phyloP scores from a whole-genome alignment of 106 monocot genomes.

The Phalaenopsis aphrodite region DNA sequence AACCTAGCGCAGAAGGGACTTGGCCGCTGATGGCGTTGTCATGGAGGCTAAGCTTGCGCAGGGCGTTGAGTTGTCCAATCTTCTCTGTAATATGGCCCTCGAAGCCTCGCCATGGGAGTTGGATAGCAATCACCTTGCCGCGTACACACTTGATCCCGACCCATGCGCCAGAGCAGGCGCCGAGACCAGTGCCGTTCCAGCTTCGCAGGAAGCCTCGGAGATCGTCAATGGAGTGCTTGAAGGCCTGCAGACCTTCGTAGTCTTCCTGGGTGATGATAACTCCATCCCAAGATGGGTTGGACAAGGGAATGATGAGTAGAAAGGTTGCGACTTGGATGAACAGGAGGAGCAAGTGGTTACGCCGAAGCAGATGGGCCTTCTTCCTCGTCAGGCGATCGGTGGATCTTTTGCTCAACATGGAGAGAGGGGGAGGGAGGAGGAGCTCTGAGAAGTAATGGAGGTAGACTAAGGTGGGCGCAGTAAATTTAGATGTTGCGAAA shows the following conservation, averaged over 20 bases:
- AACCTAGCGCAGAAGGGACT: conserved; percentile 49
- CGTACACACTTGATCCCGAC: conserved; percentile 75
- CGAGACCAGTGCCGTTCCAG: conserved; percentile 76
- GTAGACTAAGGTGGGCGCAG: background rate
- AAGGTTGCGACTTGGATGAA: background rate
- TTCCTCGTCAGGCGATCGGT: background rate
- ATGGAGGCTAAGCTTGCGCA: conserved; percentile 77
- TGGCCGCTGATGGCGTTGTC: conserved; percentile 59
- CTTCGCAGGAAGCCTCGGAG: conserved; percentile 38
- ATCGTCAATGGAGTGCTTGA: conserved; percentile 55
- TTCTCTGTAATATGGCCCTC: conserved; percentile 50
- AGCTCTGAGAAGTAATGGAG: background rate
- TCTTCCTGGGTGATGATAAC: conserved; percentile 54
- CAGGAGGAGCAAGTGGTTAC: background rate
- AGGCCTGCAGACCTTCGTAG: conserved; percentile 71
- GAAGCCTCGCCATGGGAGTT: conserved; percentile 64
- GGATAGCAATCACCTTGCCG: conserved; percentile 73
- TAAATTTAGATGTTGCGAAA: background rate
- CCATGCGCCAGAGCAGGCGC: conserved; percentile 79
- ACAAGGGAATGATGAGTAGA: background rate
- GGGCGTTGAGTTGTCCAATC: conserved; percentile 53
- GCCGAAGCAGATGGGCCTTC: background rate
- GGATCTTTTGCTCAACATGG: conserved; percentile 3
- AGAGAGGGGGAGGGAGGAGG: background rate
- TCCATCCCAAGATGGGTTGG: conserved; percentile 33